These are phyloP conservation scores for Ephemerocybe angulata DNA, from an alignment of 768 basidiomycete genomes.

Conservation along the genomic window DNA sequence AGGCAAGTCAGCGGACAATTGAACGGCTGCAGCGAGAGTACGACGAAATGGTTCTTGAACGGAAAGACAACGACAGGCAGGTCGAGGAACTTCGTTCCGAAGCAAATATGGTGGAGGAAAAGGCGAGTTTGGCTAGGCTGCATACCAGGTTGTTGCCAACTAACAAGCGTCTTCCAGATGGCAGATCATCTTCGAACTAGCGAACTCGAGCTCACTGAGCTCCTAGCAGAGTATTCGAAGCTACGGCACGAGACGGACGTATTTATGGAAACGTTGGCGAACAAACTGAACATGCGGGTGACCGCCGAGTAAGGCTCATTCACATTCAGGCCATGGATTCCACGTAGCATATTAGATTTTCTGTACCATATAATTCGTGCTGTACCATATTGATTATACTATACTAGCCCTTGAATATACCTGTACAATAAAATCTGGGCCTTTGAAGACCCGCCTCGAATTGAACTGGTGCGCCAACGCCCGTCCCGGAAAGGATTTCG, in stretches of 20 bases:
- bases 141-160: neutral
- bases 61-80: constrained; percentile 74
- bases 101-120: constrained; percentile 62
- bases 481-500: too few relatives aligned
- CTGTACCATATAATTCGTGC: too few relatives aligned
- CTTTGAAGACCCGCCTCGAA: too few relatives aligned
- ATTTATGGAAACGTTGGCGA: constrained; percentile 84
- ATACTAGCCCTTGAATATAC: too few relatives aligned
- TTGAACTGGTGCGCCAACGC: too few relatives aligned
- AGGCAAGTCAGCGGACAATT: constrained; percentile 68
- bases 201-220: constrained; percentile 74
- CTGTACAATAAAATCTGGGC: too few relatives aligned
- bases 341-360: too few relatives aligned
- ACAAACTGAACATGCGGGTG: constrained; percentile 65
- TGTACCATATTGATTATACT: too few relatives aligned
- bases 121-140: constrained; percentile 38
- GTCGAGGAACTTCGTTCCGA: constrained; percentile 73
- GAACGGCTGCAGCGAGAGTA: constrained; percentile 76
- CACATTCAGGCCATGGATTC: too few relatives aligned
- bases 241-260: constrained; percentile 80
- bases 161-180: constrained; percentile 46
- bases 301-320: constrained; percentile 17
- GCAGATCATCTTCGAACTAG: constrained; percentile 69
- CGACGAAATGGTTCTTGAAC: constrained; percentile 70
- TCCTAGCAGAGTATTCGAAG: constrained; percentile 81